Evolutionary conservation across 257 asterid genomes (phyloP).

Genomic region (Knoxia roxburghii): DNA sequence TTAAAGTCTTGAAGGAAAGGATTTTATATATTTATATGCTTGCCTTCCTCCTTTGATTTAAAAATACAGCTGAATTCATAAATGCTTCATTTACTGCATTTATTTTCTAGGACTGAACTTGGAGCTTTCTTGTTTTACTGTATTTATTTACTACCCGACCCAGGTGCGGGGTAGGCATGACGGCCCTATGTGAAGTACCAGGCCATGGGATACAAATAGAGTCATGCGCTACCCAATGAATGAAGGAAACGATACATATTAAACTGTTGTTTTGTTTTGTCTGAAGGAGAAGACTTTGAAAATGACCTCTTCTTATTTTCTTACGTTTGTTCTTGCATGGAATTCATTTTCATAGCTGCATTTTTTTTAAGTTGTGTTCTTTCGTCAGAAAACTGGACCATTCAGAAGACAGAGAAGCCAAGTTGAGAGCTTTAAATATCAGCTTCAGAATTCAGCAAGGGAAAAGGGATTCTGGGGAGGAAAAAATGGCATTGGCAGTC

Average conservation of each 20-base stretch:
- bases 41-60: too few species aligned
- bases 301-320: conserved; percentile 2
- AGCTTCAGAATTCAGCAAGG: background rate
- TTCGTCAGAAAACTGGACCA: background rate
- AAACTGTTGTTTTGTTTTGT: too few species aligned
- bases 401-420: background rate
- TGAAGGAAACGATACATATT: background rate
- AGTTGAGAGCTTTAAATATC: background rate
- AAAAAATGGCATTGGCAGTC: conserved; percentile 16
- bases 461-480: background rate
- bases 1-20: background rate
- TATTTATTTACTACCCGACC: too few species aligned
- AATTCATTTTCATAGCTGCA: background rate
- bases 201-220: background rate
- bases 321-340: background rate
- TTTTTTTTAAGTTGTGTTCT: too few species aligned
- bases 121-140: too few species aligned
- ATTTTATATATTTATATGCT: background rate
- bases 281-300: background rate
- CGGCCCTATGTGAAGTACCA: background rate
- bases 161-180: too few species aligned
- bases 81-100: too few species aligned
- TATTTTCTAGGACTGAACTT: too few species aligned
- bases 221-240: background rate
- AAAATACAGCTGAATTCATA: too few species aligned